Evolutionary conservation across 371 early-diverging fungal species (phyloP).

Genomic region (Syncephalis fuscata): DNA sequence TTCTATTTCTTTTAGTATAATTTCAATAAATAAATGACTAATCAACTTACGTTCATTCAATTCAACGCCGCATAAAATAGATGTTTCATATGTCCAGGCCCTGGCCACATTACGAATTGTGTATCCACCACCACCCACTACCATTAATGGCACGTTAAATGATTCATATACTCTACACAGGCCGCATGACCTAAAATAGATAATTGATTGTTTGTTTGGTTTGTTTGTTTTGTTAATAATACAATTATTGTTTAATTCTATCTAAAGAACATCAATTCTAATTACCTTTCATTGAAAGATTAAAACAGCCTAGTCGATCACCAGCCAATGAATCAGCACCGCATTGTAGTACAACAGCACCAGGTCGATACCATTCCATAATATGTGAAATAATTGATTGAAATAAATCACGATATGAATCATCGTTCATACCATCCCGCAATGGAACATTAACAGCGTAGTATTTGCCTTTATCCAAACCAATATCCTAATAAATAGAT

Average conservation of each 20-base stretch:
- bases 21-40: neutral
- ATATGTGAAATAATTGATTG: constrained; percentile 52
- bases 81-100: constrained; percentile 98
- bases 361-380: constrained; percentile 90
- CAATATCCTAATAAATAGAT: constrained; percentile 47
- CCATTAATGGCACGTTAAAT: constrained; percentile 83
- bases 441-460: constrained; percentile 97
- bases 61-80: constrained; percentile 67
- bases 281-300: constrained; percentile 78
- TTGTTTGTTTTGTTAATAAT: too few relatives aligned
- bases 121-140: constrained; percentile 99
- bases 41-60: constrained; percentile 18
- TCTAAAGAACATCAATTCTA: neutral
- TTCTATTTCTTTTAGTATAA: constrained; percentile 22
- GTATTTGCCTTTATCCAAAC: constrained; percentile 71
- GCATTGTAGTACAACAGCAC: constrained; percentile 97
- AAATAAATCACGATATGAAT: constrained; percentile 79
- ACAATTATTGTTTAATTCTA: neutral
- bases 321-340: constrained; percentile 99
- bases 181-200: constrained; percentile 57
- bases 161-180: constrained; percentile 89
- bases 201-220: too few relatives aligned
- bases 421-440: constrained; percentile 96
- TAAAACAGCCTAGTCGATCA: constrained; percentile 98
- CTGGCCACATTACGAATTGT: constrained; percentile 97